Evolutionary conservation across 441 rosid genomes (phyloP).

Genomic region (Aleurites moluccanus): DNA sequence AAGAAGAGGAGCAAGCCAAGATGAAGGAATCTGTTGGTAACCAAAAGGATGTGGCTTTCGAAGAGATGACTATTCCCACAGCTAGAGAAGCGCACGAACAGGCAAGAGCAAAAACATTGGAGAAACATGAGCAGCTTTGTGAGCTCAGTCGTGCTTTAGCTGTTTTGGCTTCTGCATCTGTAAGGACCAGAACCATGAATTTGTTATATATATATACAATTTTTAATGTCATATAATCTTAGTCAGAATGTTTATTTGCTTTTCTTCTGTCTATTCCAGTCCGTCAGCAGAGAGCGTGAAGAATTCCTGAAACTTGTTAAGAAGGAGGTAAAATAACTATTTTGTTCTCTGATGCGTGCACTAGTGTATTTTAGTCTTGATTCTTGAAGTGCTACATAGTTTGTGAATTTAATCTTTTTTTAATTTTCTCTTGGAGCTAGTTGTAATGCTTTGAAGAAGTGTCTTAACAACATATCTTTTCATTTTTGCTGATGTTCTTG

Average conservation of each 20-base stretch:
- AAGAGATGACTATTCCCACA: slow-evolving; percentile 67
- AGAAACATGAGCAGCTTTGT: slow-evolving; percentile 80
- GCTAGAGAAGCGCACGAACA: slow-evolving; percentile 77
- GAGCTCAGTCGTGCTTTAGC: slow-evolving; percentile 90
- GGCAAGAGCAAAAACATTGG: slow-evolving; percentile 72
- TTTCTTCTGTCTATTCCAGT: slow-evolving; percentile 44
- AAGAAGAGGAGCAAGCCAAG: slow-evolving; percentile 68
- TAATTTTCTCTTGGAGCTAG: not conserved
- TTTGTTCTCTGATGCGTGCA: not conserved
- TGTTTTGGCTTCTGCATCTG: slow-evolving; percentile 92
- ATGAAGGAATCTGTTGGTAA: slow-evolving; percentile 54
- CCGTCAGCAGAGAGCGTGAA: slow-evolving; percentile 93
- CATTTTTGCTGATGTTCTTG: not conserved
- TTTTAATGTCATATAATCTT: slow-evolving; percentile 6
- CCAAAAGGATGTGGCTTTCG: slow-evolving; percentile 65
- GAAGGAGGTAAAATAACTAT: slow-evolving; percentile 59
- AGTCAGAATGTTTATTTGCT: slow-evolving; percentile 17
- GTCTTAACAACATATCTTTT: not conserved
- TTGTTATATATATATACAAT: not conserved
- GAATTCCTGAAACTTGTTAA: slow-evolving; percentile 82
- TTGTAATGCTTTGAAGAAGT: slow-evolving; percentile 3
- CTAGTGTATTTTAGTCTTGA: slow-evolving; percentile 5
- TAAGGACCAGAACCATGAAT: slow-evolving; percentile 38
- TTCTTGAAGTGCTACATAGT: not conserved
- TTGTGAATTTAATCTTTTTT: not conserved